phyloP scores from a whole-genome alignment of 1,284 basidiomycete genomes.

The Peniophora sp. region DNA sequence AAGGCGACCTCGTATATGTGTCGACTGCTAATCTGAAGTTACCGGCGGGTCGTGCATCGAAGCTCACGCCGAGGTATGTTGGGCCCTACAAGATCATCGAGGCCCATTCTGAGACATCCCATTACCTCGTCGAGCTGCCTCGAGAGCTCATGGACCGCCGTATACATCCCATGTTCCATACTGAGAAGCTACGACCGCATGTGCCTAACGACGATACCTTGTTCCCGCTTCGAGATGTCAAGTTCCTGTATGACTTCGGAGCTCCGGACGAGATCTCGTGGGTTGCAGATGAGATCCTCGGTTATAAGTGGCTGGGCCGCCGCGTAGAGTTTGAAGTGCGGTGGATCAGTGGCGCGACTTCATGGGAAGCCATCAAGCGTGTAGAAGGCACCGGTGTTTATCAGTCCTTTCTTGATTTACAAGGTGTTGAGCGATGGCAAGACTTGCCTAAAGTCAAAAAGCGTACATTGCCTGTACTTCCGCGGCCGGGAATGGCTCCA shows the following conservation, averaged over 20 bases:
- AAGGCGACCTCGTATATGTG: neutral
- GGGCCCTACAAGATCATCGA: slow-evolving; percentile 18
- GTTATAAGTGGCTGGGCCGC: slow-evolving; percentile 12
- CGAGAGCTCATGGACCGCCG: slow-evolving; percentile 14
- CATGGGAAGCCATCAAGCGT: neutral
- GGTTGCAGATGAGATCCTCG: slow-evolving; percentile 21
- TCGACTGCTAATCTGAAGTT: neutral
- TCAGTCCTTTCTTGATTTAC: neutral
- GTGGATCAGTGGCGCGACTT: neutral
- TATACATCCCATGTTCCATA: slow-evolving; percentile 24
- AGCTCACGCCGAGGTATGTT: neutral
- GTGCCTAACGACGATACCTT: slow-evolving; percentile 19
- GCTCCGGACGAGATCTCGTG: slow-evolving; percentile 17
- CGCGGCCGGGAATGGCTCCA: too few relatives aligned
- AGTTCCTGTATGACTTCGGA: slow-evolving; percentile 14
- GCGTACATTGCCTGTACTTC: too few relatives aligned
- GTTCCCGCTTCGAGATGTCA: slow-evolving; percentile 18
- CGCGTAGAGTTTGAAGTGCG: neutral
- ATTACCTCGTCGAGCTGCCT: slow-evolving; percentile 20
- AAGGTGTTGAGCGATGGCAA: neutral
- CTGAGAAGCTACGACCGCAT: slow-evolving; percentile 17
- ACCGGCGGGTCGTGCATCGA: neutral
- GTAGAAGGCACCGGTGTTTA: neutral
- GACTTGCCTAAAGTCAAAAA: neutral
- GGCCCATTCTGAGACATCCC: slow-evolving; percentile 8